Percentiles rank a stretch among this genome's conserved stretches.
These are phyloP conservation scores for Myrica gale DNA, from an alignment of 306 rosid species.

Conservation along the genomic window DNA sequence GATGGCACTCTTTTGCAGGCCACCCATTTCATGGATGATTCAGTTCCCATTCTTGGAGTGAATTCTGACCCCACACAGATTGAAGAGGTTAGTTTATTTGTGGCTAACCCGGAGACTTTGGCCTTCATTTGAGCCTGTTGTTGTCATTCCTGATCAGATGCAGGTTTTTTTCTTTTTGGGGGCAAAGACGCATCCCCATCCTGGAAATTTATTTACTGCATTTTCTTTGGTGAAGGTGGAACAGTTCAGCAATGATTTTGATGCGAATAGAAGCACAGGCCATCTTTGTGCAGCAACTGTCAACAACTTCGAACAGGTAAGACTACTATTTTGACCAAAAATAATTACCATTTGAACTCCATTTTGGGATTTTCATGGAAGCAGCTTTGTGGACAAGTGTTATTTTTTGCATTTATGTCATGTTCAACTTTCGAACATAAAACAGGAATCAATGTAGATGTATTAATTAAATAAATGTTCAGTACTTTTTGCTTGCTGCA, in stretches of 20 bases:
- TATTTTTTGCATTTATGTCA: not conserved
- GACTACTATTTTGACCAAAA: conserved; percentile 21
- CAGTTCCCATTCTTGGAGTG: conserved; percentile 83
- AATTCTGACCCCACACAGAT: conserved; percentile 83
- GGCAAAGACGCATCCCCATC: conserved; percentile 9
- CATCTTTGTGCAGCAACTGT: conserved; percentile 76
- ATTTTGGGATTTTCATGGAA: not conserved
- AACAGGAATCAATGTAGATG: not conserved
- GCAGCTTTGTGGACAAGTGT: not conserved
- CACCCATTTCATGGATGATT: conserved; percentile 76
- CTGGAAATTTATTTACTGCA: conserved; percentile 15
- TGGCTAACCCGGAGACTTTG: conserved; percentile 10
- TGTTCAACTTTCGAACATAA: not conserved
- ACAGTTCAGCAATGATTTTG: conserved; percentile 53
- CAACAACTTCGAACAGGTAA: conserved; percentile 78
- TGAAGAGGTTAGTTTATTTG: conserved; percentile 58
- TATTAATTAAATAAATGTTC: not conserved
- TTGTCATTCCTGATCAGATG: too few species aligned
- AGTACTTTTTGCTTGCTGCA: not conserved
- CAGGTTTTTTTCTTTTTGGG: not conserved
- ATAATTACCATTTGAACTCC: not conserved
- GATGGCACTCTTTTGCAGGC: conserved; percentile 92
- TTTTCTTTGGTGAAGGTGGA: conserved; percentile 55
- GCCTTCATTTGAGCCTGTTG: conserved; percentile 14
- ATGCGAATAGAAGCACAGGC: conserved; percentile 88